A percentile compares a stretch with the other conserved stretches of the same genome.
Evolutionary conservation across 2,329 filamentous ascomycete species (phyloP).

Genomic region (Pestalotiopsis sp.): DNA sequence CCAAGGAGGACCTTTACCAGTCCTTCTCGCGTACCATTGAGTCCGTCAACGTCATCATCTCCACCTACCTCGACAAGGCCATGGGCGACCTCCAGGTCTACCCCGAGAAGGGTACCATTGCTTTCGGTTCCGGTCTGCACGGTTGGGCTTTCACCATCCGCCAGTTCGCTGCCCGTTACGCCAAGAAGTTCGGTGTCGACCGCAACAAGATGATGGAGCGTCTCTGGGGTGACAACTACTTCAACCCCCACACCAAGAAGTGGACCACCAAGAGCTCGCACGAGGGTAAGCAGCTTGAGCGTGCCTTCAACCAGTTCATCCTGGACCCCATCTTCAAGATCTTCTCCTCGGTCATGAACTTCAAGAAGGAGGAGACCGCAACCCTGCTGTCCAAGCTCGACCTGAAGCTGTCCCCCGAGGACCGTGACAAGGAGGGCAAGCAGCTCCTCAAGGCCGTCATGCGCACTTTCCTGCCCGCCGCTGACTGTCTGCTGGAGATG

Average conservation of each 20-base stretch:
- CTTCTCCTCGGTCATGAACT: constrained; percentile 95
- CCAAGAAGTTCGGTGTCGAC: constrained; percentile 99
- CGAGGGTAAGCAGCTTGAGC: constrained; percentile 90
- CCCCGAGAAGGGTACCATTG: constrained; percentile 95
- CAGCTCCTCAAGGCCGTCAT: constrained; percentile 96
- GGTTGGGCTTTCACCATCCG: constrained; percentile 99
- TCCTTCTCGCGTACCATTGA: constrained; percentile 99
- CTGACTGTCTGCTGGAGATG: constrained; percentile 98
- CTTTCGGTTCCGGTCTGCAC: constrained; percentile 99
- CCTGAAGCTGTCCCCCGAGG: constrained; percentile 85
- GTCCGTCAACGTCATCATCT: constrained; percentile 99
- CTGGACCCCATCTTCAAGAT: constrained; percentile 99
- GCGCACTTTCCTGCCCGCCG: constrained; percentile 97
- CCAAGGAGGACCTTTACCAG: constrained; percentile 99
- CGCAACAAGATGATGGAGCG: constrained; percentile 99
- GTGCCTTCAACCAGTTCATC: constrained; percentile 99
- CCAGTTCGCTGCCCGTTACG: constrained; percentile 93
- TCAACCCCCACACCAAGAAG: constrained; percentile 99
- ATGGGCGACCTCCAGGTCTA: constrained; percentile 99
- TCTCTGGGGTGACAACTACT: constrained; percentile 99
- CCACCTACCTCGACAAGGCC: constrained; percentile 96
- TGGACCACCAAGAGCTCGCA: constrained; percentile 87
- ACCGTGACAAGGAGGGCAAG: constrained; percentile 96
- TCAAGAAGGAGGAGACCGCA: constrained; percentile 91
- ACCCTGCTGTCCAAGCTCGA: constrained; percentile 89